Base-by-base conservation (phyloP, 2,329 filamentous ascomycete genomes). In the Ophiostoma quercus region DNA sequence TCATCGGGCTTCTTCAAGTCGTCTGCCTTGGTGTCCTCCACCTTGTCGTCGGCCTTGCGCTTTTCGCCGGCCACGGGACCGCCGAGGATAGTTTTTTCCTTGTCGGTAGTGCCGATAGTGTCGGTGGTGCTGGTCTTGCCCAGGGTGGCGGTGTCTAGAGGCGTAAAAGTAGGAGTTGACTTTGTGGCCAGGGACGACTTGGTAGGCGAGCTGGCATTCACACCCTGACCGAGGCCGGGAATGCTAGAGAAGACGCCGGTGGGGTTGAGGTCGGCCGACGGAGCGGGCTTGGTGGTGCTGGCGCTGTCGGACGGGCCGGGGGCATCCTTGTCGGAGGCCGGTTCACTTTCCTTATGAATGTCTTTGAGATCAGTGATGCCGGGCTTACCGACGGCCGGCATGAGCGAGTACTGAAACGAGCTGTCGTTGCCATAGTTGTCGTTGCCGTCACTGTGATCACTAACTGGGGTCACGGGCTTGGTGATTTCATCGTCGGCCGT, bases 31-130 rank as follows among this genome's bases (percentile, higher is more conserved):
- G 3, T 57, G 5, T 70, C 70, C 2, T 74, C 72, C 1, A 71
- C 74, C 71, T 76, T 74, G 73, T 70, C 70, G 1, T 74, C 72
- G 1, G 72, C 74, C 71, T 76, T 74, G 73, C 75, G 75, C 71
- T 77, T 77, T 34, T 74, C 72, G 66, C 73, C 73, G 19, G 63
- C 67, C 1, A 70, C 39, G 1, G 66, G 25, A 6, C 37, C 37
- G n/a, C 37, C 37, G 6, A 39, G 19, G 19, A 9, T 25, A 5
- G 19, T 43, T 6, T 37, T 16, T 1, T 14, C 51, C 19, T 43
- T 47, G 5, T 19, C 14, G 5, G 32, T n/a, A 19, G 68, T 43
- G 29, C 29, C n/a, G 7, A 43, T 54, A 5, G 66, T 9, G 9
- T 8, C n/a, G 6, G 41, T 32, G 5, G 41, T 22, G 8, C 39